Evolutionary conservation across 371 early-diverging fungal species (phyloP), one percentile per base, ranked within the genome.

Genomic region (Mucor piriformis): DNA sequence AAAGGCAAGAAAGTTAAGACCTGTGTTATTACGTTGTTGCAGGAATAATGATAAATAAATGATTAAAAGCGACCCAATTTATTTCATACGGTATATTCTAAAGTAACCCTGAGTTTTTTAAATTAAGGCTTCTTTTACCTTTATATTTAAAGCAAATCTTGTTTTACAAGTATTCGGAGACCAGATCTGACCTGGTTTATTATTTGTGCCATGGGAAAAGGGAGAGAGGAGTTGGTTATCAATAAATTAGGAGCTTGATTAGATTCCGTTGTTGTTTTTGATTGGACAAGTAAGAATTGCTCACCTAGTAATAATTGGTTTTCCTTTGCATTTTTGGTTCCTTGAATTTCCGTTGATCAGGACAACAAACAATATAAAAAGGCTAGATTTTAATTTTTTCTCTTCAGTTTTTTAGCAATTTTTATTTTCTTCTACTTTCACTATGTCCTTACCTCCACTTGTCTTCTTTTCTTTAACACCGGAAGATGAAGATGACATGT

Each of bases 131-230:
- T 35, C 15, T 38, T 13, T 53, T 48, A 46, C 66, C 53, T 66
- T 66, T n/a, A 61, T 13, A 32, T 66, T 66, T 40, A 66, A 52
- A n/a, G 66, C 57, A 60, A 44, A 60, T 13, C 66, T 43, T 6
- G 66, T 66, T 50, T 66, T 66, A 15, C 51, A 60, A n/a, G 66
- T 61, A 42, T 66, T 66, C 7, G 61, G 56, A 11, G 66, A 66
- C 44, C 50, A 66, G 8, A 57, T 34, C 11, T n/a, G n/a, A 0
- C 33, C 37, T 34, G 57, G 52, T 20, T 20, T 40, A n/a, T 52
- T 37, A 50, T 29, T 49, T 62, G 62, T 18, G 50, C 50, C 62
- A 62, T 62, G 56, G 56, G 55, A 62, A 62, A 29, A 29, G 29
- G 29, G 29, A 8, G 29, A 38, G 24, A 37, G 20, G 21, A 37